Evolutionary conservation across 305 asterid genomes (phyloP).

Genomic region (Withania somnifera): DNA sequence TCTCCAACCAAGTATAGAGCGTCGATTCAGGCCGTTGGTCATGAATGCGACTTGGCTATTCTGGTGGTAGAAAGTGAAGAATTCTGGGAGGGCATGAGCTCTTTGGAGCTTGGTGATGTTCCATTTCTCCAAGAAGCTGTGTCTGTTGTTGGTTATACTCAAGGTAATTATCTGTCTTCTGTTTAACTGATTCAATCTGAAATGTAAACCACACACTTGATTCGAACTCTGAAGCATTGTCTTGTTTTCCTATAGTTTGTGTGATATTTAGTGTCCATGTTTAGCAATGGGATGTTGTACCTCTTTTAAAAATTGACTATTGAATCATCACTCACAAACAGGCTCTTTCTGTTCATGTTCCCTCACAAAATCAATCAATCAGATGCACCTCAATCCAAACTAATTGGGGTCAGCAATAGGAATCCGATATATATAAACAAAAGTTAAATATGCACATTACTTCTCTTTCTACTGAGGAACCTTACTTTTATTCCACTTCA

Average conservation of each 20-base stretch:
- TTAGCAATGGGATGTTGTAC: neutral
- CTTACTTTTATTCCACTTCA: neutral
- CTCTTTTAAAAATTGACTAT: neutral
- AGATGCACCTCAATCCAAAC: neutral
- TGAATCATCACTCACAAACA: neutral
- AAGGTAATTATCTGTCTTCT: conserved; percentile 40
- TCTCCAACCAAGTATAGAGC: conserved; percentile 86
- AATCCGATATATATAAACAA: neutral
- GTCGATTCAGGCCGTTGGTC: conserved; percentile 77
- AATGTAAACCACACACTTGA: neutral
- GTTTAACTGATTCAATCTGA: neutral
- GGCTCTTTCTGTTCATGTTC: neutral
- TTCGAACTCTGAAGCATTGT: neutral
- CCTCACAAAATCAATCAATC: neutral
- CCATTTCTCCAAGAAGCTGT: conserved; percentile 97
- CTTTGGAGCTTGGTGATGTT: conserved; percentile 77
- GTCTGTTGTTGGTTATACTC: conserved; percentile 96
- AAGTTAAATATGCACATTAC: neutral
- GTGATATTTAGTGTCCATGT: neutral
- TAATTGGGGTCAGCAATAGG: neutral
- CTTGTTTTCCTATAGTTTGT: neutral
- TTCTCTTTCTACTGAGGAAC: neutral
- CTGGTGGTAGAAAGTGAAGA: conserved; percentile 69
- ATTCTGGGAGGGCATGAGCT: conserved; percentile 83
- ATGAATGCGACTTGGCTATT: conserved; percentile 93